phyloP scores from a whole-genome alignment of 805 yeast genomes.

The Candida odintsovae region DNA sequence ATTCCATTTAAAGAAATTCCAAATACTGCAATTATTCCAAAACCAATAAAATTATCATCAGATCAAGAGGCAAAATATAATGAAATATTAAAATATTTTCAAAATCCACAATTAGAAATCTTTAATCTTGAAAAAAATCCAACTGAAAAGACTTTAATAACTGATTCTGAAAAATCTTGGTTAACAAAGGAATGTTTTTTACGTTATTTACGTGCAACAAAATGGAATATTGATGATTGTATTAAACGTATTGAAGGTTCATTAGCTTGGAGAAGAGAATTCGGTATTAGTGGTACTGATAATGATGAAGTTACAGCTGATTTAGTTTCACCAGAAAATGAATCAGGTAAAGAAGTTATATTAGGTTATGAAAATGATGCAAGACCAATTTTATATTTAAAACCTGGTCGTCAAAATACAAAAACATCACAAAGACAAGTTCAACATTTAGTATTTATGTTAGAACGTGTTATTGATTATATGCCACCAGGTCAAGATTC shows the following conservation, averaged over 20 bases:
- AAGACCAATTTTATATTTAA: constrained; percentile 85
- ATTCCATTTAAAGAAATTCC: constrained; percentile 58
- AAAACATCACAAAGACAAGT: constrained; percentile 83
- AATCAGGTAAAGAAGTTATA: constrained; percentile 85
- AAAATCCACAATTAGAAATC: constrained; percentile 33
- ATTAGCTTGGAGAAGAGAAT: constrained; percentile 86
- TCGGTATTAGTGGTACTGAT: constrained; percentile 61
- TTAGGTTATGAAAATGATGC: constrained; percentile 83
- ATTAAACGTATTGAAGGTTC: constrained; percentile 69
- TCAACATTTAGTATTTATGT: constrained; percentile 84
- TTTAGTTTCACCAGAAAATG: constrained; percentile 61
- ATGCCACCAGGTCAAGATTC: constrained; percentile 97
- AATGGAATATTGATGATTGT: constrained; percentile 74
- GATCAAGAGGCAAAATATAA: constrained; percentile 47
- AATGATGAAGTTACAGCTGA: constrained; percentile 44
- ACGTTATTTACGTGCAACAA: constrained; percentile 89
- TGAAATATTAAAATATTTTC: constrained; percentile 54
- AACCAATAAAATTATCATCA: constrained; percentile 37
- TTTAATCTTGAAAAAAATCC: constrained; percentile 30
- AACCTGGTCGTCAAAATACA: constrained; percentile 93
- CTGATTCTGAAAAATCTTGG: constrained; percentile 75
- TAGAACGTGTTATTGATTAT: constrained; percentile 83
- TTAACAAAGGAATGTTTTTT: constrained; percentile 83
- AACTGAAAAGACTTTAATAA: constrained; percentile 36
- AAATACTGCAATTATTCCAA: constrained; percentile 42